phyloP scores from a whole-genome alignment of 2,329 filamentous ascomycete genomes.

The Dichotomopilus funicola region DNA sequence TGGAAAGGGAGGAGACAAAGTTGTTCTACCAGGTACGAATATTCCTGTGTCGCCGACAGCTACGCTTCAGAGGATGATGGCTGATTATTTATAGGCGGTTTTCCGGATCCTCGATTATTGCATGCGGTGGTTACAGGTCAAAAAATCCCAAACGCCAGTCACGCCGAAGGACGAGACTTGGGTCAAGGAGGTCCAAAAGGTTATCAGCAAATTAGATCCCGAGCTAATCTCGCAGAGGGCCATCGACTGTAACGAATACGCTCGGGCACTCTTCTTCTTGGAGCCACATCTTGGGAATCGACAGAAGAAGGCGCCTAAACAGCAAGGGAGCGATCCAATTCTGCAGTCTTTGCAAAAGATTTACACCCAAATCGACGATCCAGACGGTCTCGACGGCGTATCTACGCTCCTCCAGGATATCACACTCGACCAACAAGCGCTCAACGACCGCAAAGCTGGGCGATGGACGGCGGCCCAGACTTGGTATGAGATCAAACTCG shows the following conservation, averaged over 20 bases:
- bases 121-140: conserved; percentile 81
- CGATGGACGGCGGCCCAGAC: conserved; percentile 92
- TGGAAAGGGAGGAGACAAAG: conserved; percentile 68
- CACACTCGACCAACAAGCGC: conserved; percentile 87
- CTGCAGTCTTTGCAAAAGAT: conserved; percentile 82
- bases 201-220: conserved; percentile 59
- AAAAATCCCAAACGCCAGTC: conserved; percentile 39
- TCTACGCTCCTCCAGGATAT: conserved; percentile 78
- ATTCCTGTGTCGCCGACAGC: not conserved
- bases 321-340: conserved; percentile 54
- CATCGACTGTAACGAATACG: conserved; percentile 89
- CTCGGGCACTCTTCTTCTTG: conserved; percentile 86
- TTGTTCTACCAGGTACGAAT: conserved; percentile 72
- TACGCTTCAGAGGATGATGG: not conserved
- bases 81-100: conserved; percentile 54
- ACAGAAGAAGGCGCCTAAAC: conserved; percentile 38
- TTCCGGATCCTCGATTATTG: conserved; percentile 90
- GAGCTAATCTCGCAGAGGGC: conserved; percentile 73
- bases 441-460: conserved; percentile 88
- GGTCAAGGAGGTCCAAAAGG: conserved; percentile 42
- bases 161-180: conserved; percentile 42
- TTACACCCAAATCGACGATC: conserved; percentile 95
- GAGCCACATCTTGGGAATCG: conserved; percentile 69
- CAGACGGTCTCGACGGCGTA: conserved; percentile 91
- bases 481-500: conserved; percentile 91